phyloP scores from a whole-genome alignment of 2,329 filamentous ascomycete genomes.

The Botrytis galanthina region DNA sequence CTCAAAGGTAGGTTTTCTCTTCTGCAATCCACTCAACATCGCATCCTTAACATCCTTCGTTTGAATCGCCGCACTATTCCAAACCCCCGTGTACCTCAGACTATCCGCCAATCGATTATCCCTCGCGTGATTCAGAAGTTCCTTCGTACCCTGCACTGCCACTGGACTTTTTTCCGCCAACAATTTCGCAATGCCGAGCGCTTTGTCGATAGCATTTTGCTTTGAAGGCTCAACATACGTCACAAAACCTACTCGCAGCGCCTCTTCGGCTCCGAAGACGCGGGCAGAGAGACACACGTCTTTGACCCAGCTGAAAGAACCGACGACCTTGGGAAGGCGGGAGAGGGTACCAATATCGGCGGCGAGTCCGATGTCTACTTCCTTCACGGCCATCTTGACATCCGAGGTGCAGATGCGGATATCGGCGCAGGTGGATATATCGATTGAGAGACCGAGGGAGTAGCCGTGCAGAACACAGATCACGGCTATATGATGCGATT shows the following conservation, averaged over 20 bases:
- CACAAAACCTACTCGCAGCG: conserved; percentile 67
- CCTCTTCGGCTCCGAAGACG: conserved; percentile 67
- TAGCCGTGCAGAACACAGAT: conserved; percentile 79
- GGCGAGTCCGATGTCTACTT: conserved; percentile 78
- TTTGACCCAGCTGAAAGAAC: conserved; percentile 72
- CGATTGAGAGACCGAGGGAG: conserved; percentile 73
- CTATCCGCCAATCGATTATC: conserved; percentile 77
- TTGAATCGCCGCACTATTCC: conserved; percentile 84
- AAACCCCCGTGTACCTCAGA: conserved; percentile 78
- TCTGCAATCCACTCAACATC: conserved; percentile 72
- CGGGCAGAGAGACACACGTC: conserved; percentile 72
- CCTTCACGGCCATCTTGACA: conserved; percentile 68
- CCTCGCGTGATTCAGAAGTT: conserved; percentile 76
- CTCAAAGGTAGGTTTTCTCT: conserved; percentile 76
- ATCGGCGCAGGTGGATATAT: conserved; percentile 68
- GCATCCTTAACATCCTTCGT: conserved; percentile 73
- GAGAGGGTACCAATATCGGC: conserved; percentile 76
- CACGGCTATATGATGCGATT: conserved; percentile 54
- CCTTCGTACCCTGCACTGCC: conserved; percentile 83
- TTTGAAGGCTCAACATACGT: conserved; percentile 64
- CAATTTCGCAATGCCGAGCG: conserved; percentile 58
- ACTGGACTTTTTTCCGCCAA: conserved; percentile 84
- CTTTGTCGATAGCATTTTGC: conserved; percentile 59
- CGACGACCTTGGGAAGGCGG: conserved; percentile 70
- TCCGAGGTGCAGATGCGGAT: conserved; percentile 63